Percentiles rank a stretch among this genome's conserved stretches.
Evolutionary conservation across 2,329 filamentous ascomycete species (phyloP).

Genomic region (Thielaviopsis populi): DNA sequence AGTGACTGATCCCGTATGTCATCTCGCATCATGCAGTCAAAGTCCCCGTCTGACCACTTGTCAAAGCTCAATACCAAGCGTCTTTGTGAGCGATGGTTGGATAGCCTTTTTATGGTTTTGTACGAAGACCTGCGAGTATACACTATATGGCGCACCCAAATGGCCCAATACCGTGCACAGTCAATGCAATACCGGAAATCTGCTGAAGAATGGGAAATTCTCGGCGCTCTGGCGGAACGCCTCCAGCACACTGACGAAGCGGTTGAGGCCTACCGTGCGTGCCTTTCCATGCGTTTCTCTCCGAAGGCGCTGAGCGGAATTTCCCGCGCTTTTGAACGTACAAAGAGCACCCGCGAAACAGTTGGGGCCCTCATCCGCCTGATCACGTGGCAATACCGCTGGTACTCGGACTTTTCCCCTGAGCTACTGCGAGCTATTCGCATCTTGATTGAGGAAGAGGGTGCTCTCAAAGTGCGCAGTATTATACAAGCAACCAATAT

Average conservation of each 20-base stretch:
- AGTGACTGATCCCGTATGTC: background rate
- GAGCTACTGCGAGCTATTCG: slow-evolving; percentile 76
- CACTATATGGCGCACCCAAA: slow-evolving; percentile 97
- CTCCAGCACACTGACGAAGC: slow-evolving; percentile 86
- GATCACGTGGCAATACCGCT: slow-evolving; percentile 96
- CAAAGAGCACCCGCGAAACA: slow-evolving; percentile 64
- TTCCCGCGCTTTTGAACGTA: slow-evolving; percentile 60
- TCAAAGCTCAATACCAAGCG: slow-evolving; percentile 94
- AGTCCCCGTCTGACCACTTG: slow-evolving; percentile 55
- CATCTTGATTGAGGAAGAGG: slow-evolving; percentile 91
- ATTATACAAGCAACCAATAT: slow-evolving; percentile 94
- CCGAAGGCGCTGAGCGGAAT: slow-evolving; percentile 84
- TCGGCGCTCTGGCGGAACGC: slow-evolving; percentile 81
- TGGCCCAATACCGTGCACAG: slow-evolving; percentile 87
- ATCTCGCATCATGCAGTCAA: slow-evolving; percentile 31
- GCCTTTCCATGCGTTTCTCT: slow-evolving; percentile 75
- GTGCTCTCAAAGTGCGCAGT: slow-evolving; percentile 89
- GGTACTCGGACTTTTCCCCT: slow-evolving; percentile 98
- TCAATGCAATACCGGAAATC: slow-evolving; percentile 94
- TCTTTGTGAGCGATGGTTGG: slow-evolving; percentile 91
- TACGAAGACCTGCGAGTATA: slow-evolving; percentile 97
- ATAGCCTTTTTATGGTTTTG: slow-evolving; percentile 97
- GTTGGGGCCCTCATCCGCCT: slow-evolving; percentile 77
- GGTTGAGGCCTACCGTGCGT: slow-evolving; percentile 81
- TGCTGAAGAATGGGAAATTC: slow-evolving; percentile 94